Evolutionary conservation across 306 rosid genomes (phyloP).

Genomic region (Astragalus membranaceus): DNA sequence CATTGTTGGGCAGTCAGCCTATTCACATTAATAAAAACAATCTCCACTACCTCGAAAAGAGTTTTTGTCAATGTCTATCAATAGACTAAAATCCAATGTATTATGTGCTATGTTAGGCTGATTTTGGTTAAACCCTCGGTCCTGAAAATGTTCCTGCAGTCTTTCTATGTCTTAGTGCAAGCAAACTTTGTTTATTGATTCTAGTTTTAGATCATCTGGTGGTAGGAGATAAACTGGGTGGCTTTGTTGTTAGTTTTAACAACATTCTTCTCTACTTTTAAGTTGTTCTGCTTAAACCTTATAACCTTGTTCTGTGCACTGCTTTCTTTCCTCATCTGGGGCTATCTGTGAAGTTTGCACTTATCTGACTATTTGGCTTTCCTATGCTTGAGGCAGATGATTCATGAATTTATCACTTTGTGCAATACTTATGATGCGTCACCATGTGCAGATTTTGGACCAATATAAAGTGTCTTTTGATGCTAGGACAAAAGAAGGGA

Average conservation of each 20-base stretch:
- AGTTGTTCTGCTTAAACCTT: background rate
- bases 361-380: constrained; percentile 6
- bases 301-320: constrained; percentile 6
- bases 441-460: constrained; percentile 70
- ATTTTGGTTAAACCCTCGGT: background rate
- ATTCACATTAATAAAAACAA: background rate
- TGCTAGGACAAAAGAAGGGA: constrained; percentile 70
- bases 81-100: constrained; percentile 1
- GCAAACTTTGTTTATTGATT: constrained; percentile 6
- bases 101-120: background rate
- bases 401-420: constrained; percentile 9
- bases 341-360: background rate
- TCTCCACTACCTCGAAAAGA: background rate
- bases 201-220: background rate
- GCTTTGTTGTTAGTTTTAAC: constrained; percentile 8
- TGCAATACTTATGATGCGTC: constrained; percentile 16
- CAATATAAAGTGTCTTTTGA: constrained; percentile 78
- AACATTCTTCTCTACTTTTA: constrained; percentile 16
- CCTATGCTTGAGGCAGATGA: constrained; percentile 11
- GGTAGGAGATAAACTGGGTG: background rate
- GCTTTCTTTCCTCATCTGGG: constrained; percentile 16
- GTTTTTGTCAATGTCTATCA: background rate
- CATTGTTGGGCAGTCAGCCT: background rate
- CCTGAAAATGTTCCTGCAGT: background rate
- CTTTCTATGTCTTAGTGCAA: background rate